Percentiles rank a stretch among this genome's conserved stretches.
Evolutionary conservation across 257 asterid species (phyloP).

Genomic region (Primulina tabacum): DNA sequence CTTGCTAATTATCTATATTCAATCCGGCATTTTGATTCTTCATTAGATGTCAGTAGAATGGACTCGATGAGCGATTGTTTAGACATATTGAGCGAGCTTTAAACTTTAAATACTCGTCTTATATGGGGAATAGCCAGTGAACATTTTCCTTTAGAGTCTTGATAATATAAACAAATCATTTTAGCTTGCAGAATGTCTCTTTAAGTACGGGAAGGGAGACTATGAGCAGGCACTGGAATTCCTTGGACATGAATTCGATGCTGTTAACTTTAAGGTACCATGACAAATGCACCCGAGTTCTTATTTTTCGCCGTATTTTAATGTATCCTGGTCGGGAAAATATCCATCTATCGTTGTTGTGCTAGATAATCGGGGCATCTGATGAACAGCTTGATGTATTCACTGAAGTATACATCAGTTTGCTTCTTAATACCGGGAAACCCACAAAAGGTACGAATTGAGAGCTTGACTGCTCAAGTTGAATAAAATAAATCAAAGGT

Average conservation of each 20-base stretch:
- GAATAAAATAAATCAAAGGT: too few species aligned
- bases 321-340: background rate
- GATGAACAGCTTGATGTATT: conserved; percentile 93
- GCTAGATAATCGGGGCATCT: conserved; percentile 90
- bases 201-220: conserved; percentile 67
- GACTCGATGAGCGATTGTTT: background rate
- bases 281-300: background rate
- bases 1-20: background rate
- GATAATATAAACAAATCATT: conserved; percentile 24
- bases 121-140: background rate
- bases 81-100: background rate
- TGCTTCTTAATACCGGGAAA: conserved; percentile 61
- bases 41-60: background rate
- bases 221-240: conserved; percentile 51
- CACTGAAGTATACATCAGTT: conserved; percentile 56
- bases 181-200: conserved; percentile 85
- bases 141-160: background rate
- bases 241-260: conserved; percentile 63
- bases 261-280: conserved; percentile 60
- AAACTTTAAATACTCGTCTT: background rate
- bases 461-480: background rate
- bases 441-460: conserved; percentile 41
- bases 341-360: conserved; percentile 14
- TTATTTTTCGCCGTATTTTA: background rate
- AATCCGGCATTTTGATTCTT: background rate